These are phyloP conservation scores for Zymoseptoria crescenta DNA, from an alignment of 2,329 filamentous ascomycete genomes.

Conservation along the genomic window DNA sequence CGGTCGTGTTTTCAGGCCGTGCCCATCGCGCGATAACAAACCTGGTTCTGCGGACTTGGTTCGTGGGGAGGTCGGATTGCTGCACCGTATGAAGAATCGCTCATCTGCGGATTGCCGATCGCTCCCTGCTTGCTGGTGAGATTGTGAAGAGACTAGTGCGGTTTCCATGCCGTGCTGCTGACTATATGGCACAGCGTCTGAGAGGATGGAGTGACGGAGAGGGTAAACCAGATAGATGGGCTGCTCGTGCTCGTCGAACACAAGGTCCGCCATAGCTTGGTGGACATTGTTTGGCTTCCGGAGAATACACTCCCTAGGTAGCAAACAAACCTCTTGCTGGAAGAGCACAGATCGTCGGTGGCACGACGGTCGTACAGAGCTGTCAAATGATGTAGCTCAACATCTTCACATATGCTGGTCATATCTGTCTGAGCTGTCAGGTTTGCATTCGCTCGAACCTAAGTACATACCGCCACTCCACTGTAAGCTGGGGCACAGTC, in stretches of 20 bases:
- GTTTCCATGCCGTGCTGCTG: neutral
- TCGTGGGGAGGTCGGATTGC: neutral
- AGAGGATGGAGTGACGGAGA: neutral
- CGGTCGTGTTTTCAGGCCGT: neutral
- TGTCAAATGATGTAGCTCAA: neutral
- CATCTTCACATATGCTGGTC: neutral
- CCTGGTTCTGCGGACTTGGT: neutral
- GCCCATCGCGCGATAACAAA: neutral
- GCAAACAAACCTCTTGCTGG: neutral
- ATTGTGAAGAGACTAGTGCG: neutral
- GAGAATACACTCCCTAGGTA: neutral
- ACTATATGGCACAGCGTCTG: neutral
- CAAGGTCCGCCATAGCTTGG: neutral
- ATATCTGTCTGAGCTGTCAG: neutral
- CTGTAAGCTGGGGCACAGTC: neutral
- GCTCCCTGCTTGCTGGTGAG: neutral
- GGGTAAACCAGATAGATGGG: neutral
- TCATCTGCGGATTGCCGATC: neutral
- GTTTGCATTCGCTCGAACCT: conserved; percentile 1
- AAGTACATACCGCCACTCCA: conserved; percentile 5
- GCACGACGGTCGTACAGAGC: neutral
- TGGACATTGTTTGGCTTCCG: neutral
- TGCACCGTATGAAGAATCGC: neutral
- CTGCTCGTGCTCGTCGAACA: neutral
- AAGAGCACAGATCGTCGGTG: neutral